phyloP scores from a whole-genome alignment of 2,329 filamentous ascomycete species.

The Fusarium beomiforme region DNA sequence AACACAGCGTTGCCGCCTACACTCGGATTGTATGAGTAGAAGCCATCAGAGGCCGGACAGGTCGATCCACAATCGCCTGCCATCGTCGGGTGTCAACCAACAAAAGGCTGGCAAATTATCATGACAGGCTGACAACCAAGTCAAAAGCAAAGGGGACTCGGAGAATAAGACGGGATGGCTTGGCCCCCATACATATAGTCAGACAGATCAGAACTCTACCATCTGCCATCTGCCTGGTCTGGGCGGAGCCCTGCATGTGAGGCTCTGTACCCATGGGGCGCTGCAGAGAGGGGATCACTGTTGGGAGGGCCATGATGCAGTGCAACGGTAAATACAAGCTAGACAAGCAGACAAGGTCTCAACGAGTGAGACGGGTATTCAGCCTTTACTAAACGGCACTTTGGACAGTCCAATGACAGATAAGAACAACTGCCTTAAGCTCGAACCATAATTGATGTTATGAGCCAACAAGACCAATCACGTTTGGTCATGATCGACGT shows the following conservation, averaged over 20 bases:
- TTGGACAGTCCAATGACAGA: constrained; percentile 19
- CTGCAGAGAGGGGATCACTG: constrained; percentile 22
- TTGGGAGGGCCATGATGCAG: constrained; percentile 37
- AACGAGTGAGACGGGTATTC: constrained; percentile 24
- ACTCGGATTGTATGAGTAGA: constrained; percentile 50
- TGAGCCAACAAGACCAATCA: constrained; percentile 25
- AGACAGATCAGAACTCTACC: constrained; percentile 11
- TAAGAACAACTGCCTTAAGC: constrained; percentile 31
- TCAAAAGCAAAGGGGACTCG: constrained; percentile 13
- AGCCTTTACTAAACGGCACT: constrained; percentile 10
- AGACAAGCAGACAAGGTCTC: constrained; percentile 31
- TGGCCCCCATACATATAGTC: constrained; percentile 42
- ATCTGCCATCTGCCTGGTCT: constrained; percentile 20
- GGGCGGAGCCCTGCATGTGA: constrained; percentile 38
- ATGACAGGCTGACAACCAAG: constrained; percentile 37
- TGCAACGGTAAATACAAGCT: constrained; percentile 28
- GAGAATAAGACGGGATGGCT: constrained; percentile 32
- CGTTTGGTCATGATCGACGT: constrained; percentile 24
- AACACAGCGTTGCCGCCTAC: constrained; percentile 54
- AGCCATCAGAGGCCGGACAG: constrained; percentile 50
- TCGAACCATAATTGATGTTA: constrained; percentile 13
- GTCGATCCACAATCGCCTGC: constrained; percentile 49
- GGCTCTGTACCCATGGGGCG: constrained; percentile 39
- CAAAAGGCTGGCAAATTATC: constrained; percentile 33
- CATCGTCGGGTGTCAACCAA: constrained; percentile 44